Evolutionary conservation across 805 yeast genomes (phyloP), one percentile per base, ranked within the genome.

Genomic region (Yarrowia phangngaensis): DNA sequence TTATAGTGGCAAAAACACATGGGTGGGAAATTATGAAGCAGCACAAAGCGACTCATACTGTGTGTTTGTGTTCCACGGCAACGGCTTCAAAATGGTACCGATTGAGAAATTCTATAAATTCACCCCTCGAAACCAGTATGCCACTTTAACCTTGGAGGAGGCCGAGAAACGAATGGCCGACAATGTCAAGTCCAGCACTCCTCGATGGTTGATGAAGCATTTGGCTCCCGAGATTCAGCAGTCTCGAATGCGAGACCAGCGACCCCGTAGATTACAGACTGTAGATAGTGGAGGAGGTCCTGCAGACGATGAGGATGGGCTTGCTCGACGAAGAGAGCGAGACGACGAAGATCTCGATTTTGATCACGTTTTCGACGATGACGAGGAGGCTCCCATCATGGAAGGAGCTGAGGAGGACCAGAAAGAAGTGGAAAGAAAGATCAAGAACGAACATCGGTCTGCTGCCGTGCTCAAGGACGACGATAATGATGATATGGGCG

Each of bases 361-460:
- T 60, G 97, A 92, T 57, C 97, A 92, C 64, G 97, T 89, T 64
- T 92, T 92, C 66, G 97, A 92, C 20, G 98, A 92, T 65, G 98
- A 92, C 64, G 98, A 92, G 68, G 98, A 90, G 64, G 97, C 97
- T 1, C 98, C 98, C 20, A 84, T 92, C 52, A 79, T 90, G 73
- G 97, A 90, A 60, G 96, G 96, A 36, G 73, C 89, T 53, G 97
- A 90, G 61, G 96, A 92, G 60, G 97, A 92, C 61, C 84, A 86
- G 63, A 88, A 84, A 63, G 84, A 87, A 54, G 84, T 88, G 45
- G 96, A 92, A 65, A 77, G 62, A 26, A 62, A 64, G 38, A 61
- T 65, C 54, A 65, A 65, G 53, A 60, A 58, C 49, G 69, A 65
- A 51, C 65, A 59, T 55, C 57, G 64, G 12, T 76, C 79, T 55